Evolutionary conservation across 441 rosid species (phyloP).

Genomic region (Gossypium schwendimanii): DNA sequence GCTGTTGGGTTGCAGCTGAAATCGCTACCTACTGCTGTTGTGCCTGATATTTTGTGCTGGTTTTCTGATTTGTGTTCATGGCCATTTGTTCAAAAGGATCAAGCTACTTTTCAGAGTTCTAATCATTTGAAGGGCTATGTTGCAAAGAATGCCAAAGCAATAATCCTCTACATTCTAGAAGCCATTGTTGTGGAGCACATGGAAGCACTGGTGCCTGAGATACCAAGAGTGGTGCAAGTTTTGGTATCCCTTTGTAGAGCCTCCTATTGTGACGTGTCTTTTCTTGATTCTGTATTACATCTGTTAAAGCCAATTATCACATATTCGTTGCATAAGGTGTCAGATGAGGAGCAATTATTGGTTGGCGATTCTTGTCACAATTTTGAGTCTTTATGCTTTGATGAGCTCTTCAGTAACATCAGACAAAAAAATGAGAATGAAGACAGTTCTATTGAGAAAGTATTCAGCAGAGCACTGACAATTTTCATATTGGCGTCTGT

Average conservation of each 20-base stretch:
- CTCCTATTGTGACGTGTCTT: slow-evolving; percentile 59
- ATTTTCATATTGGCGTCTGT: slow-evolving; percentile 60
- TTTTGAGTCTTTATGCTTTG: slow-evolving; percentile 75
- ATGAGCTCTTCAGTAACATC: slow-evolving; percentile 53
- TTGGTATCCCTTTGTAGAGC: slow-evolving; percentile 59
- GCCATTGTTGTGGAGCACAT: slow-evolving; percentile 65
- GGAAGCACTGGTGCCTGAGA: slow-evolving; percentile 83
- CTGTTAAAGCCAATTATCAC: slow-evolving; percentile 72
- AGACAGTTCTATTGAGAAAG: slow-evolving; percentile 33
- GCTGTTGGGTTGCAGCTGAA: slow-evolving; percentile 78
- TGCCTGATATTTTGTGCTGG: slow-evolving; percentile 84
- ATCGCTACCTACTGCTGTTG: slow-evolving; percentile 46
- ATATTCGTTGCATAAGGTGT: slow-evolving; percentile 51
- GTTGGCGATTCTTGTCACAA: slow-evolving; percentile 53
- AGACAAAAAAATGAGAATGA: slow-evolving; percentile 32
- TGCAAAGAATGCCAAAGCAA: slow-evolving; percentile 68
- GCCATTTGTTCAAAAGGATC: slow-evolving; percentile 41
- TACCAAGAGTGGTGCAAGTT: slow-evolving; percentile 70
- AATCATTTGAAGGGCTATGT: slow-evolving; percentile 53
- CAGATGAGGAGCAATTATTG: slow-evolving; percentile 43
- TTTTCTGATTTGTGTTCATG: slow-evolving; percentile 70
- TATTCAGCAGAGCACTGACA: slow-evolving; percentile 39
- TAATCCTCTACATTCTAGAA: slow-evolving; percentile 67
- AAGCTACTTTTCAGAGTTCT: slow-evolving; percentile 23
- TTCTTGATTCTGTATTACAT: slow-evolving; percentile 51